A percentile compares a stretch with the other conserved stretches of the same genome.
phyloP scores from a whole-genome alignment of 2,329 filamentous ascomycete genomes.

The Nannizziopsis barbatae region DNA sequence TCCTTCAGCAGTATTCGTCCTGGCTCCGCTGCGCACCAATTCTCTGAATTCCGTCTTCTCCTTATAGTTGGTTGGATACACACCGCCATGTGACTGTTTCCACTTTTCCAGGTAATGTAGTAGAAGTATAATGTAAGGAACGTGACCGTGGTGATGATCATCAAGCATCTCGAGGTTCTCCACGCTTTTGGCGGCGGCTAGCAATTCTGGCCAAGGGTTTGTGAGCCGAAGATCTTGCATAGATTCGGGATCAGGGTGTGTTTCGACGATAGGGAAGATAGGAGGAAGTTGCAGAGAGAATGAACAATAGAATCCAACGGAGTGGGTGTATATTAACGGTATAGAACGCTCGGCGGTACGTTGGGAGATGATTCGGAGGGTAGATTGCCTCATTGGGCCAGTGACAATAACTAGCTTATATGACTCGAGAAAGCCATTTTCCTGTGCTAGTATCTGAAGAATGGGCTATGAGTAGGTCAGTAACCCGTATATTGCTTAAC shows the following conservation, averaged over 20 bases:
- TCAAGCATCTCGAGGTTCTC: constrained; percentile 57
- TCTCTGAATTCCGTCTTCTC: constrained; percentile 78
- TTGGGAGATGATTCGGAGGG: constrained; percentile 41
- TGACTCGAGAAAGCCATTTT: constrained; percentile 31
- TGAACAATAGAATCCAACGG: constrained; percentile 81
- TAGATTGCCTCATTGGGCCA: constrained; percentile 45
- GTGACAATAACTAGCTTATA: constrained; percentile 53
- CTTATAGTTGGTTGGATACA: constrained; percentile 60
- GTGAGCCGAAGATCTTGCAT: constrained; percentile 76
- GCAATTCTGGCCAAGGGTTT: constrained; percentile 73
- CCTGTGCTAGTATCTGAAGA: constrained; percentile 27
- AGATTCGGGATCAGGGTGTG: constrained; percentile 78
- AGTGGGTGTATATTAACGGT: constrained; percentile 73
- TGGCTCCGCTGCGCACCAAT: constrained; percentile 54
- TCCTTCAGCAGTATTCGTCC: constrained; percentile 65
- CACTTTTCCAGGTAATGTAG: constrained; percentile 73
- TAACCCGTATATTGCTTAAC: not conserved
- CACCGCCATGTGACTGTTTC: constrained; percentile 59
- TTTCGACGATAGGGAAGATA: constrained; percentile 88
- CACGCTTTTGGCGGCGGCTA: constrained; percentile 54
- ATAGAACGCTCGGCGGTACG: constrained; percentile 49
- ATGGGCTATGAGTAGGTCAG: constrained; percentile 23
- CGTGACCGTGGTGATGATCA: constrained; percentile 76
- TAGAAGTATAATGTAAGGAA: constrained; percentile 76
- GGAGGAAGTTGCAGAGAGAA: constrained; percentile 68